Evolutionary conservation across 192 early-diverging fungal genomes (phyloP).

Genomic region (Umbelopsis ramanniana): DNA sequence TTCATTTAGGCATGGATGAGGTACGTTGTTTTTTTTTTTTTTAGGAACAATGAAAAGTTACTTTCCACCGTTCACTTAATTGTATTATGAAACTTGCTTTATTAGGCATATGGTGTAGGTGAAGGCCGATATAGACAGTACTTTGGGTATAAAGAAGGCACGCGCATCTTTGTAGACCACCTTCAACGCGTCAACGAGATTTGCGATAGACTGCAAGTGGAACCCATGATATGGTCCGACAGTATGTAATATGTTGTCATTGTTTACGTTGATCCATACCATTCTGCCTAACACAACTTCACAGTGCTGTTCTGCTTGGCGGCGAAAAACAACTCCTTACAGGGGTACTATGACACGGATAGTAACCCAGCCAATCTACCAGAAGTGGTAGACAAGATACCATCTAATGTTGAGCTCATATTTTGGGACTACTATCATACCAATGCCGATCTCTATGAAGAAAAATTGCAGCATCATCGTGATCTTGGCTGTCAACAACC

Average conservation of each 20-base stretch:
- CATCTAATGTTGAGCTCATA: slow-evolving; percentile 68
- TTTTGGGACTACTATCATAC: slow-evolving; percentile 94
- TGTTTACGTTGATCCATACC: neutral
- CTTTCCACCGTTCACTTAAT: too few relatives aligned
- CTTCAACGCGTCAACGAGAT: slow-evolving; percentile 73
- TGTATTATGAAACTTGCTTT: neutral
- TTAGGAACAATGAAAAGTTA: too few relatives aligned
- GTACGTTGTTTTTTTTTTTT: slow-evolving; percentile 39
- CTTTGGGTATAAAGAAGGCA: slow-evolving; percentile 75
- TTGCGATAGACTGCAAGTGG: slow-evolving; percentile 60
- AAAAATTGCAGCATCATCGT: slow-evolving; percentile 83
- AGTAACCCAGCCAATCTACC: slow-evolving; percentile 53
- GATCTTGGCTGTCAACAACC: slow-evolving; percentile 78
- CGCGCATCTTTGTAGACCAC: slow-evolving; percentile 78
- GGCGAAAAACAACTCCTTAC: slow-evolving; percentile 79
- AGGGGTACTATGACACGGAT: slow-evolving; percentile 79
- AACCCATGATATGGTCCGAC: slow-evolving; percentile 90
- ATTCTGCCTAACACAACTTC: too few relatives aligned
- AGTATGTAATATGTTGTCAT: slow-evolving; percentile 48
- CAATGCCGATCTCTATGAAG: slow-evolving; percentile 65
- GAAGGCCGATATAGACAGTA: slow-evolving; percentile 81
- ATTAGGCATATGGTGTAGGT: slow-evolving; percentile 73
- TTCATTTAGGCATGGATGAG: slow-evolving; percentile 92
- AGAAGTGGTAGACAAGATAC: slow-evolving; percentile 64
- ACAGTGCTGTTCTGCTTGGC: slow-evolving; percentile 54